Percentiles rank a stretch among this genome's conserved stretches.
Evolutionary conservation across 2,329 filamentous ascomycete genomes (phyloP).

Genomic region (Rhynchosporium secalis): DNA sequence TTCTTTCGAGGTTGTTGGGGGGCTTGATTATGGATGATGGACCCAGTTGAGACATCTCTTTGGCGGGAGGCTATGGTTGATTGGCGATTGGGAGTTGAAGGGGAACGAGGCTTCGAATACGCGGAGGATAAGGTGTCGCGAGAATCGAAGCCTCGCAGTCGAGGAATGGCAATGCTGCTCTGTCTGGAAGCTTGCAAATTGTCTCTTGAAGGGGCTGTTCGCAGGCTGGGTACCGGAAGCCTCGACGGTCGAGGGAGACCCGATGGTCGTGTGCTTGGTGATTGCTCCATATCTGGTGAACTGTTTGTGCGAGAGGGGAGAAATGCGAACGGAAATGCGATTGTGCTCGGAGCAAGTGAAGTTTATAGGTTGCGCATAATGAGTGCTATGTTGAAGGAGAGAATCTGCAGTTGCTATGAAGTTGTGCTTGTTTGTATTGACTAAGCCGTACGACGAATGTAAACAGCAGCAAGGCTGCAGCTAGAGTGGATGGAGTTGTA

Average conservation of each 20-base stretch:
- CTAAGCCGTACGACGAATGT: conserved; percentile 4
- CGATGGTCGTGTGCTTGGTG: conserved; percentile 31
- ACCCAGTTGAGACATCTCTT: conserved; percentile 22
- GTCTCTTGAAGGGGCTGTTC: conserved; percentile 49
- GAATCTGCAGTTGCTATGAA: too few relatives aligned
- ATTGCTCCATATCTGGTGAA: conserved; percentile 35
- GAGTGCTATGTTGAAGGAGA: conserved; percentile 7
- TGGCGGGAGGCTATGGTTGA: conserved; percentile 17
- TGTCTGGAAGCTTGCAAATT: conserved; percentile 42
- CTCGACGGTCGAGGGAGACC: conserved; percentile 53
- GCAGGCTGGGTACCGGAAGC: conserved; percentile 52
- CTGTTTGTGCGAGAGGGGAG: background rate
- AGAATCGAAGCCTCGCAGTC: conserved; percentile 35
- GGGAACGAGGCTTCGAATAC: conserved; percentile 23
- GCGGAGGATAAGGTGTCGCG: conserved; percentile 28
- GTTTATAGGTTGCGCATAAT: conserved; percentile 15
- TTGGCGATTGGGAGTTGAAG: conserved; percentile 21
- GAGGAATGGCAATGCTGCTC: conserved; percentile 30
- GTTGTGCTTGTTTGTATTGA: conserved; percentile 11
- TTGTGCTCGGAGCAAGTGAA: conserved; percentile 13
- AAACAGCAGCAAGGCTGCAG: conserved; percentile 13
- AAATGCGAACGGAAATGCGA: conserved; percentile 1
- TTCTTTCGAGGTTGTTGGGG: conserved; percentile 22
- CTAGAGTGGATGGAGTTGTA: conserved; percentile 12
- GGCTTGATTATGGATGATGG: conserved; percentile 22